Base-by-base conservation (phyloP, 495 filamentous ascomycete species). In the Durotheca rogersii region DNA sequence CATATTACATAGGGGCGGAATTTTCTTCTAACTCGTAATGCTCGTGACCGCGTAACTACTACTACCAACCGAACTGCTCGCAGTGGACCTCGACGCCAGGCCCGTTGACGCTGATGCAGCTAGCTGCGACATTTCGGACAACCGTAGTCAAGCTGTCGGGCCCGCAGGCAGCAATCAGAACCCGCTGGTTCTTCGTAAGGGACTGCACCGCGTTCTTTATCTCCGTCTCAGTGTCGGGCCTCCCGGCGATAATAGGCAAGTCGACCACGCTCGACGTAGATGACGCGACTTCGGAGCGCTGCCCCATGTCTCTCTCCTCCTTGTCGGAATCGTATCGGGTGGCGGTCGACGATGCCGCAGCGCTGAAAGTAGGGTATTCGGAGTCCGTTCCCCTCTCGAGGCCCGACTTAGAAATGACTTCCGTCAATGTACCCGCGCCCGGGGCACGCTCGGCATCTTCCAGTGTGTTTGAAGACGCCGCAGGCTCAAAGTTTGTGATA, bases 41-140 rank as follows among this genome's bases (percentile, higher is more conserved):
- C 51, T 14, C 6, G 21, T 27, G 34, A 16, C 17, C 4, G 18
- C 16, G n/a, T n/a, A n/a, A n/a, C n/a, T n/a, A n/a, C n/a, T n/a
- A 64, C 59, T 53, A 79, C 74, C 73, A 81, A 3, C 74, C 76
- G 60, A 82, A 82, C 62, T 78, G 70, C 58, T 80, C 77, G 48
- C 71, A 77, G 60, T 78, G 73, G 41, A 80, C 60, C 58, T 80
- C 77, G 7, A 81, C 67, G 14, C 67, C 73, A 3, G 78, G 74
- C 4, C 78, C 78, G 9, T 69, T 67, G 2, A 72, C 58, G 0
- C 60, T 62, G 6, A 81, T 80, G 51, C 70, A 69, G 27, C 62
- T 62, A 12, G 76, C 77, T n/a, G 73, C 72, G 1, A 73, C 73
- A 10, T 78, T 69, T n/a, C 77, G 67, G 36, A 75, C 72, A 1